Evolutionary conservation across 2,329 filamentous ascomycete genomes (phyloP), one percentile per base, ranked within the genome.

Genomic region (Ceratocystis papillata): DNA sequence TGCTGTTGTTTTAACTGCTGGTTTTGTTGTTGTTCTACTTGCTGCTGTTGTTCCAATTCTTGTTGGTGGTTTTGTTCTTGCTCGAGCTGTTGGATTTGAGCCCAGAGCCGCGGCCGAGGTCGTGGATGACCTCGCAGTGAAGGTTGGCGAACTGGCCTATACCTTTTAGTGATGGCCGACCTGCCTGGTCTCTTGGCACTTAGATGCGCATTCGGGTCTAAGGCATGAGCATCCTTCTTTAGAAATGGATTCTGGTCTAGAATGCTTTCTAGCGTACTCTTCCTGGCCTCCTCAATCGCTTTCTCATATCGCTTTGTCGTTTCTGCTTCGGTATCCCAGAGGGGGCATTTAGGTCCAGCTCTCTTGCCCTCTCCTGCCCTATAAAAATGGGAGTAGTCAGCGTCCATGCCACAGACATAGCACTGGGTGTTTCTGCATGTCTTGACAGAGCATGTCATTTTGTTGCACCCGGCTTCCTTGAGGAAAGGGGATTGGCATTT

Each of bases 381-480:
- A 67, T 86, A 77, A 71, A 95, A 95, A 74, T 95, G 90, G 0
- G 77, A 70, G 71, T 95, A 94, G 66, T 81, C 75, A 66, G 80
- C 82, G 1, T 83, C 82, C 70, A 86, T 79, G 25, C 84, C 85
- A 75, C 90, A 96, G 53, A 90, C 79, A 70, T 91, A 90, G 72
- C 86, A 87, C 69, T 85, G 82, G 0, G 80, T 71, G 57, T 83
- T 81, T 1, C 65, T 4, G 67, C 83, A 86, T 1, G 76, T 75
- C 50, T 72, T 63, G n/a, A 80, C 80, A 0, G 82, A 78, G 73
- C 90, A 96, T 0, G 74, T 80, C 82, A 96, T 89, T 75, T 92
- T 92, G 76, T 95, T 95, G 77, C 90, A 96, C 2, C 90, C 90
- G 41, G 77, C 73, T 45, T 86, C 82, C 72, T 95, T 96, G 73